Percentiles rank a stretch among this genome's conserved stretches.
phyloP scores from a whole-genome alignment of 768 basidiomycete genomes.

The Boletellus emodensis region DNA sequence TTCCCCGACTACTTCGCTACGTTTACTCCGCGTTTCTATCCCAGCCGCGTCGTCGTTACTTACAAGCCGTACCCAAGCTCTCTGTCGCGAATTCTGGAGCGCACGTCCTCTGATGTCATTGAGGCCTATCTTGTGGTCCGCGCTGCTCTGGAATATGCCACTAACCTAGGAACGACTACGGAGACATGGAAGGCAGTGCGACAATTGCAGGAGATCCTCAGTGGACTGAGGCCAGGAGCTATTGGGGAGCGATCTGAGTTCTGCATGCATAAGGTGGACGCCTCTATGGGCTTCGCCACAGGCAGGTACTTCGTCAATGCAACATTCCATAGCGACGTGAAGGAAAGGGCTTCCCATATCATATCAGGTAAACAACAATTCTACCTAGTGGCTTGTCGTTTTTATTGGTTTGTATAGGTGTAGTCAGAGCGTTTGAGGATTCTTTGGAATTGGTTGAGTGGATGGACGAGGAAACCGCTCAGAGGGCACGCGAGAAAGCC shows the following conservation, averaged over 20 bases:
- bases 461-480: slow-evolving; percentile 86
- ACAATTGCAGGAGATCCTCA: slow-evolving; percentile 64
- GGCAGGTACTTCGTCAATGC: slow-evolving; percentile 87
- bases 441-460: slow-evolving; percentile 75
- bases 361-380: slow-evolving; percentile 56
- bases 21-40: slow-evolving; percentile 75
- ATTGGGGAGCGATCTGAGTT: slow-evolving; percentile 80
- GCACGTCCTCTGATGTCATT: slow-evolving; percentile 64
- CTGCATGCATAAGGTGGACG: slow-evolving; percentile 71
- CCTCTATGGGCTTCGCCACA: slow-evolving; percentile 79
- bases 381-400: not conserved
- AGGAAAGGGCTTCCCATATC: slow-evolving; percentile 73
- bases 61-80: slow-evolving; percentile 72
- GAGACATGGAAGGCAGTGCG: slow-evolving; percentile 76
- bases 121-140: slow-evolving; percentile 88
- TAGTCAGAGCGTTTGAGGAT: slow-evolving; percentile 77
- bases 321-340: slow-evolving; percentile 76
- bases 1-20: slow-evolving; percentile 85
- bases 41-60: slow-evolving; percentile 73
- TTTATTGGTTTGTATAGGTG: slow-evolving; percentile 43
- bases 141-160: slow-evolving; percentile 62
- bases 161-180: slow-evolving; percentile 69
- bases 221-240: slow-evolving; percentile 84
- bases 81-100: slow-evolving; percentile 63
- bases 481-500: slow-evolving; percentile 83